Percentiles rank a stretch among this genome's conserved stretches.
Evolutionary conservation across 306 rosid species (phyloP).

Genomic region (Corylus americana): DNA sequence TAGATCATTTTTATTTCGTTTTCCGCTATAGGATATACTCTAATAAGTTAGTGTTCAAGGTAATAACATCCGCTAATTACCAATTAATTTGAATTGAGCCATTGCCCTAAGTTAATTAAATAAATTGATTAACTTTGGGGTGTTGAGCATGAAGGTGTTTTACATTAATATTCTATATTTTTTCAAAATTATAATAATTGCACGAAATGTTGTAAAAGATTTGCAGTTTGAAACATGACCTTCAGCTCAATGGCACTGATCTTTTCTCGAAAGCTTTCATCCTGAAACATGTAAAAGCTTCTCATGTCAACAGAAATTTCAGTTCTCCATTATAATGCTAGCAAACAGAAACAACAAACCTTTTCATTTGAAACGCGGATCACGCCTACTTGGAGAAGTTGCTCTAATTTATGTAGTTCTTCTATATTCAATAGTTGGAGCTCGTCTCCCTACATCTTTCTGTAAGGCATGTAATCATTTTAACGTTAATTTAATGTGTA

Average conservation of each 20-base stretch:
- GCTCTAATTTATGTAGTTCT: slow-evolving; percentile 29
- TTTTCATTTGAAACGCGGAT: slow-evolving; percentile 22
- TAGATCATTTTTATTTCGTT: too few species aligned
- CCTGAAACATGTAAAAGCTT: neutral
- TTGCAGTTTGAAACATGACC: slow-evolving; percentile 20
- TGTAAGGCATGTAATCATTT: slow-evolving; percentile 3
- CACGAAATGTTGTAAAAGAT: neutral
- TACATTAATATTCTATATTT: neutral
- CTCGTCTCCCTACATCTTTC: slow-evolving; percentile 39
- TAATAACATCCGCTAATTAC: too few species aligned
- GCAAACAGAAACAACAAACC: slow-evolving; percentile 11
- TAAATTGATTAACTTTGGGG: too few species aligned
- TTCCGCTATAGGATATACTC: too few species aligned
- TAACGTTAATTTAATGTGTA: neutral
- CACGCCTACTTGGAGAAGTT: slow-evolving; percentile 15
- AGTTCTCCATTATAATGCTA: neutral
- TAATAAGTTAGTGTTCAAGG: too few species aligned
- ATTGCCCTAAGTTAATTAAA: too few species aligned
- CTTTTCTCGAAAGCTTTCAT: slow-evolving; percentile 18
- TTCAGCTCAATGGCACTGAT: slow-evolving; percentile 26
- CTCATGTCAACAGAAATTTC: neutral
- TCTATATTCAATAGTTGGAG: slow-evolving; percentile 26
- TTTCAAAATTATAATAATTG: too few species aligned
- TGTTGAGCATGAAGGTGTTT: too few species aligned
- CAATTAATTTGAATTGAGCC: too few species aligned